Percentiles rank a stretch among this genome's conserved stretches.
These are phyloP conservation scores for Penicillium brasilianum DNA, from an alignment of 2,329 filamentous ascomycete genomes.

Conservation along the genomic window DNA sequence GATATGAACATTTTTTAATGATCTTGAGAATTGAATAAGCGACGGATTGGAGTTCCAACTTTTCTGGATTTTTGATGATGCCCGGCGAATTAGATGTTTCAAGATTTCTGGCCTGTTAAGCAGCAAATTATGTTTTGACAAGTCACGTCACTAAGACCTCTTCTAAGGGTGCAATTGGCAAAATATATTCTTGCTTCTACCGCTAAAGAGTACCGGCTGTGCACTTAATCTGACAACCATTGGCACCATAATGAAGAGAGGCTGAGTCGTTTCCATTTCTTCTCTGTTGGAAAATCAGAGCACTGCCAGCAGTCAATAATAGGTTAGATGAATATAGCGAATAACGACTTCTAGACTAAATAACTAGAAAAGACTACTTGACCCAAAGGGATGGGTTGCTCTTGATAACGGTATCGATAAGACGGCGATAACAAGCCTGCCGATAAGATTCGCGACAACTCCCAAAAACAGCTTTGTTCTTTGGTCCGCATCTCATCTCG, in stretches of 20 bases:
- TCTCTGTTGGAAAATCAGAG: not conserved
- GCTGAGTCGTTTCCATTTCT: no score
- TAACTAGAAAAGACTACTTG: not conserved
- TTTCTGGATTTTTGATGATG: not conserved
- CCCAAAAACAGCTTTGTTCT: conserved; percentile 24
- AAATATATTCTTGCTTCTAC: not conserved
- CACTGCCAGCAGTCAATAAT: not conserved
- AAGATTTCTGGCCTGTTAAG: not conserved
- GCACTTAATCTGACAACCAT: not conserved
- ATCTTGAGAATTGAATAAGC: conserved; percentile 9
- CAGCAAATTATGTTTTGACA: no score
- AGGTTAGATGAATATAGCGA: not conserved
- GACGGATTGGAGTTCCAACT: conserved; percentile 19
- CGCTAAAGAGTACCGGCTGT: no score
- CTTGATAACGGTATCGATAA: conserved; percentile 6
- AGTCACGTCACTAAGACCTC: no score
- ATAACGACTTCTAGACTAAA: not conserved
- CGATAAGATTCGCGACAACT: conserved; percentile 16
- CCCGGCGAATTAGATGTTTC: not conserved
- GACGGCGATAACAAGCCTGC: conserved; percentile 3
- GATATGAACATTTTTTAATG: conserved; percentile 16
- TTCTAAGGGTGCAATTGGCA: no score
- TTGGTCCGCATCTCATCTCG: conserved; percentile 8
- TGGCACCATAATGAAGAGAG: not conserved
- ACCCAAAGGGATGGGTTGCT: not conserved